These are phyloP conservation scores for Kitagawia praeruptora DNA, from an alignment of 129 eudicot species.

Conservation along the genomic window DNA sequence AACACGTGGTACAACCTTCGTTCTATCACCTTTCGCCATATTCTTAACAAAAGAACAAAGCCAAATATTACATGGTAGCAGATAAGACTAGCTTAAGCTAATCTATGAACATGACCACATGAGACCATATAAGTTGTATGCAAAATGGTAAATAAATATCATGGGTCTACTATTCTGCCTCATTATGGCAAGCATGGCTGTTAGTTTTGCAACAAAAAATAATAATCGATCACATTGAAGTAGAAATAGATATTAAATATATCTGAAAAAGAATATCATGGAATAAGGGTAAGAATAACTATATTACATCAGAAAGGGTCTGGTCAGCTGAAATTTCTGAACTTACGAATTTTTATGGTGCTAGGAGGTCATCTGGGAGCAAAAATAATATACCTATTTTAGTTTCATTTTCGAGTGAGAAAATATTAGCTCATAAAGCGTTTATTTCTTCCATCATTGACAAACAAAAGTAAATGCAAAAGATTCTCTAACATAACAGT, in stretches of 20 bases:
- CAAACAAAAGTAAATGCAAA: neutral
- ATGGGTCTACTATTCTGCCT: neutral
- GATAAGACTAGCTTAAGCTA: neutral
- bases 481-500: neutral
- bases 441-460: neutral
- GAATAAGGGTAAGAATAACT: neutral
- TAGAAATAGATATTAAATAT: neutral
- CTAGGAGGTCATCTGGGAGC: neutral
- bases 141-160: neutral
- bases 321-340: neutral
- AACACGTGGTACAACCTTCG: slow-evolving; percentile 45
- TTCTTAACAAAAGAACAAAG: slow-evolving; percentile 21
- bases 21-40: slow-evolving; percentile 34
- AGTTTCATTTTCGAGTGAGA: neutral
- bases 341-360: neutral
- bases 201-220: neutral
- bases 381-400: neutral
- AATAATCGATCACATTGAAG: too few relatives aligned
- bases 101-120: neutral
- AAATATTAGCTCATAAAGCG: neutral
- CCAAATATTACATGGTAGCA: neutral
- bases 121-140: neutral
- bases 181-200: neutral
- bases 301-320: neutral
- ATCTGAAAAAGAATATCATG: neutral